Base-by-base conservation (phyloP, 352 stramenopile genomes). In the Pythium phragmiticola region DNA sequence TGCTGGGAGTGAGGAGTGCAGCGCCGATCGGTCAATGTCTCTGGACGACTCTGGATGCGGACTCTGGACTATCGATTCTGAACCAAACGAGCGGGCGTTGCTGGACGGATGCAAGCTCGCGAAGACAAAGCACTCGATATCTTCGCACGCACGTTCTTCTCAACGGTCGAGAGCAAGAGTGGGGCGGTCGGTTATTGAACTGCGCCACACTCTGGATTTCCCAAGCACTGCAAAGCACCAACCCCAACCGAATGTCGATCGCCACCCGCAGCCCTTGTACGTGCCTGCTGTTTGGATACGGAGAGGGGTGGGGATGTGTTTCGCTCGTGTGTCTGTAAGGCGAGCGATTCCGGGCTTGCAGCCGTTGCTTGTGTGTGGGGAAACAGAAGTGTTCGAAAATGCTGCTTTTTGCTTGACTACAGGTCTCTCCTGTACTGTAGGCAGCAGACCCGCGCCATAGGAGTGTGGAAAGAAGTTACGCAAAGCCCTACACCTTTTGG, bases 91-190 rank as follows among this genome's bases (percentile, higher is more conserved):
- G 46, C n/a, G 28, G 2, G 19, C 16, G 55, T 45, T 46, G 56
- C 43, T 63, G 56, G 56, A 63, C 56, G 56, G 33, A 63, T 33
- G 28, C 33, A 30, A 57, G 39, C 23, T 30, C 37, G 52, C 37
- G 16, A n/a, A 39, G 45, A 33, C 21, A 17, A 48, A 41, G 14
- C 52, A 53, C 59, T 52, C 60, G 58, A 39, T 39, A 39, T 39
- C 34, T 39, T 39, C 34, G 34, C 34, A 39, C 50, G 60, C 60
- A 66, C 60, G 60, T 66, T 66, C 60, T 59, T 66, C 50, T 66
- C 50, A 66, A 60, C 50, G 50, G 60, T 41, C 51, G 39, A 66
- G 47, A 54, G 41, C 45, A 53, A 54, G 37, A 60, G 51, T 47
- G 37, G n/a, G 45, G 45, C 39, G 43, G 49, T 65, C 59, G 39